Evolutionary conservation across 495 filamentous ascomycete species (phyloP), one percentile per base, ranked within the genome.

Genomic region (Neurospora sp.): DNA sequence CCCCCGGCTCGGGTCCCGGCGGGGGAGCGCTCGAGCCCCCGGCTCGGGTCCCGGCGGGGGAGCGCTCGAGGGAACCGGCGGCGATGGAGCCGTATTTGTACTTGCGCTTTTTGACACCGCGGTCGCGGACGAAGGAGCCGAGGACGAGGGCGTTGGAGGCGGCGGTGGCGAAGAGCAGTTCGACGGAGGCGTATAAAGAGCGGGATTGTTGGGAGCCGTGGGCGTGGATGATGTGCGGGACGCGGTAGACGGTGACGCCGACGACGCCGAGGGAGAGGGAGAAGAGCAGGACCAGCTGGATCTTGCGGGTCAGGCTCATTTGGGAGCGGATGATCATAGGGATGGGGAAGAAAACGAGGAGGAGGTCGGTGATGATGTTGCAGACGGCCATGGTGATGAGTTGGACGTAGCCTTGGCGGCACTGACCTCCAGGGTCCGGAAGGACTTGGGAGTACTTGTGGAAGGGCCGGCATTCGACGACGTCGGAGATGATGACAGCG

Each of bases 391-490:
- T 96, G 10, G 92, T 94, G 73, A 97, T 83, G 37, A 98, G 87
- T 75, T 98, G 93, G 40, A 88, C 90, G 77, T 92, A 95, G 37
- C 92, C 94, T 77, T 90, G 87, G 38, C 96, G 90, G 82, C 96
- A 99, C 74, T 87, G 85, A 14, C 92, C 89, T 35, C 93, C 94
- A 22, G 96, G 94, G 77, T 97, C 93, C 8, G 96, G 96, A 27
- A 89, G 81, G 8, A 98, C 93, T 80, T 97, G 94, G 94, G 93
- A 98, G 83, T 97, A 95, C 79, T 94, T 89, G 71, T 80, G 68
- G 75, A 97, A 92, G 20, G 96, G 94, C 40, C 89, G 90, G 79
- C 96, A 99, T 83, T 98, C 95, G 47, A 87, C 85, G 39, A 99
- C 83, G 18, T 93, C 93, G 18, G 91, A 89, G 74, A 97, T 89